Percentiles rank a stretch among this genome's conserved stretches.
phyloP scores from a whole-genome alignment of 192 early-diverging fungal genomes.

The Spizellomyces punctatus region DNA sequence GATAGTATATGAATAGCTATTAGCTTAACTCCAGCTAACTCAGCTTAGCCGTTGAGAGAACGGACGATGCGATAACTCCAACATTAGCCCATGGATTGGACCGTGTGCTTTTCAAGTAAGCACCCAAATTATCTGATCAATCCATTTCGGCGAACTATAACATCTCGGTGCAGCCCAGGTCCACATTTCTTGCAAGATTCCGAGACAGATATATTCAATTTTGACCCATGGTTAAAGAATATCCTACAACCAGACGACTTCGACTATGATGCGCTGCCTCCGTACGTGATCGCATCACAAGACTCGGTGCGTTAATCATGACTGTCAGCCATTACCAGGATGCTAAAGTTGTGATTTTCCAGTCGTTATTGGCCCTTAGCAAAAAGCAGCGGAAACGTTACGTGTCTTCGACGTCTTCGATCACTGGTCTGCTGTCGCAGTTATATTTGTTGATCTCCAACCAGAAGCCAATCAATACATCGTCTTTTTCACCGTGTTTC shows the following conservation, averaged over 20 bases:
- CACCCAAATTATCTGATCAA: neutral
- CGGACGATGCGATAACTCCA: constrained; percentile 25
- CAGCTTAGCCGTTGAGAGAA: too few relatives aligned
- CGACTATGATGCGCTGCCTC: constrained; percentile 76
- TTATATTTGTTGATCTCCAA: constrained; percentile 74
- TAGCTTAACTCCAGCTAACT: too few relatives aligned
- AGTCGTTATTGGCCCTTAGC: neutral
- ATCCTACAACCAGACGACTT: constrained; percentile 81
- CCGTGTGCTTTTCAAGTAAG: constrained; percentile 65
- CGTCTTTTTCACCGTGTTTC: constrained; percentile 65
- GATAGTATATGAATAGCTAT: too few relatives aligned
- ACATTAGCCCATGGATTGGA: constrained; percentile 65
- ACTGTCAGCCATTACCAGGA: constrained; percentile 7
- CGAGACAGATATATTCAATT: constrained; percentile 74
- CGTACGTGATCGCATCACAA: constrained; percentile 78
- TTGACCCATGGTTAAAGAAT: constrained; percentile 75
- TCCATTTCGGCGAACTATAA: neutral
- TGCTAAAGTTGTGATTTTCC: neutral
- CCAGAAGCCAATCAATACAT: constrained; percentile 61
- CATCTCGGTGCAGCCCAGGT: constrained; percentile 65
- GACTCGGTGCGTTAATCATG: constrained; percentile 46
- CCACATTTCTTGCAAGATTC: constrained; percentile 82
- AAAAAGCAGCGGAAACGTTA: constrained; percentile 55
- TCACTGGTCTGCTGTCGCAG: constrained; percentile 74
- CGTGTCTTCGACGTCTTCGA: constrained; percentile 89